These are phyloP conservation scores for Purshia tridentata DNA, from an alignment of 306 rosid genomes.

Conservation along the genomic window DNA sequence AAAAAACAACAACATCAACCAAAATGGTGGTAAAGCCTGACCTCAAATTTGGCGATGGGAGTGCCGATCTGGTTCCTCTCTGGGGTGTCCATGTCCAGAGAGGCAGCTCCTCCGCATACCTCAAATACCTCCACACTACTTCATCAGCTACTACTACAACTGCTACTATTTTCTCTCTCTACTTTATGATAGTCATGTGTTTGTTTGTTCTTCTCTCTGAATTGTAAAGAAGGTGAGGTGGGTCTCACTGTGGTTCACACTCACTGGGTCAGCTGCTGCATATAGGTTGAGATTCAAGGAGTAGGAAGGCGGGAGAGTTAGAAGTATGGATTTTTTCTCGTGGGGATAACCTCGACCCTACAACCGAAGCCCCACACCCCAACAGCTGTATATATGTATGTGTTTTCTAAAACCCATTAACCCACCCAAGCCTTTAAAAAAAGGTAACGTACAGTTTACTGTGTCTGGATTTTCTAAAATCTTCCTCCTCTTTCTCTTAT, in stretches of 20 bases:
- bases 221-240: constrained; percentile 15
- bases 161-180: constrained; percentile 5
- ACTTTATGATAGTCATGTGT: not conserved
- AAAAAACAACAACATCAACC: not conserved
- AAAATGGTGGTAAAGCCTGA: constrained; percentile 18
- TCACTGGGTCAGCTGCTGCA: not conserved
- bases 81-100: constrained; percentile 75
- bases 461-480: constrained; percentile 16
- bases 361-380: constrained; percentile 35
- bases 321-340: constrained; percentile 37
- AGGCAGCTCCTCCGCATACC: constrained; percentile 28
- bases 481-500: not conserved
- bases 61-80: constrained; percentile 77
- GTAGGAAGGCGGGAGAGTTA: constrained; percentile 53
- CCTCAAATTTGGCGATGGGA: constrained; percentile 62
- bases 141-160: not conserved
- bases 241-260: constrained; percentile 14
- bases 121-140: not conserved
- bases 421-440: constrained; percentile 11
- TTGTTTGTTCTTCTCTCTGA: constrained; percentile 23
- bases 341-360: constrained; percentile 57
- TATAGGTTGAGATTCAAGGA: constrained; percentile 44
- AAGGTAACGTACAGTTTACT: constrained; percentile 31
- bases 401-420: not conserved
- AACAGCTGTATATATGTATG: constrained; percentile 30